phyloP scores from a whole-genome alignment of 306 rosid species.

The Castanea crenata region DNA sequence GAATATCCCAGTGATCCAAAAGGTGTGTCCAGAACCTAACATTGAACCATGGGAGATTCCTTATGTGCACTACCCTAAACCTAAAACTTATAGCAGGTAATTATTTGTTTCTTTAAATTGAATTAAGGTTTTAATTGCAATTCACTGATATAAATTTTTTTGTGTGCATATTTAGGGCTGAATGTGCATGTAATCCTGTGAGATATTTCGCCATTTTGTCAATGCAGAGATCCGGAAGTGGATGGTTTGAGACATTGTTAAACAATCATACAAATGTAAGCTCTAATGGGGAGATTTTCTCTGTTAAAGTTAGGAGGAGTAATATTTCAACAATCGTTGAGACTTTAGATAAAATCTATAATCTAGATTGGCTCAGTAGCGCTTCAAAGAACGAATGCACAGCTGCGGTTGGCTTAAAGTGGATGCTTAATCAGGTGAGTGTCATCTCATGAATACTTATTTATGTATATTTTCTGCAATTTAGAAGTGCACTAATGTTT shows the following conservation, averaged over 20 bases:
- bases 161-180: slow-evolving; percentile 57
- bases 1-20: slow-evolving; percentile 46
- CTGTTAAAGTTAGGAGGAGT: slow-evolving; percentile 86
- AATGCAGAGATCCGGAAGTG: slow-evolving; percentile 99
- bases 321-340: slow-evolving; percentile 73
- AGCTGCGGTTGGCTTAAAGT: slow-evolving; percentile 96
- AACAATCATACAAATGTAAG: slow-evolving; percentile 91
- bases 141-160: slow-evolving; percentile 24
- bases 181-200: slow-evolving; percentile 86
- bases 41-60: slow-evolving; percentile 70
- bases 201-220: slow-evolving; percentile 83
- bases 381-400: slow-evolving; percentile 98
- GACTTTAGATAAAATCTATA: slow-evolving; percentile 80
- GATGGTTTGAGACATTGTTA: slow-evolving; percentile 97
- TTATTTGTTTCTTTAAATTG: slow-evolving; percentile 12
- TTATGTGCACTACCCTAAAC: slow-evolving; percentile 80
- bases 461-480: neutral
- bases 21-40: slow-evolving; percentile 69
- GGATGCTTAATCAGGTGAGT: slow-evolving; percentile 99
- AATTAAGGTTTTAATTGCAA: slow-evolving; percentile 20
- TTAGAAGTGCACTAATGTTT: neutral
- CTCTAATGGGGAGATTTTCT: slow-evolving; percentile 95
- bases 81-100: slow-evolving; percentile 82
- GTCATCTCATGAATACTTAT: neutral
- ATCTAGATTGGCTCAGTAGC: slow-evolving; percentile 88